Percentiles rank a stretch among this genome's conserved stretches.
Conservation (phyloP, 257 asterid genomes). For the Galeopsis tetrahit region DNA sequence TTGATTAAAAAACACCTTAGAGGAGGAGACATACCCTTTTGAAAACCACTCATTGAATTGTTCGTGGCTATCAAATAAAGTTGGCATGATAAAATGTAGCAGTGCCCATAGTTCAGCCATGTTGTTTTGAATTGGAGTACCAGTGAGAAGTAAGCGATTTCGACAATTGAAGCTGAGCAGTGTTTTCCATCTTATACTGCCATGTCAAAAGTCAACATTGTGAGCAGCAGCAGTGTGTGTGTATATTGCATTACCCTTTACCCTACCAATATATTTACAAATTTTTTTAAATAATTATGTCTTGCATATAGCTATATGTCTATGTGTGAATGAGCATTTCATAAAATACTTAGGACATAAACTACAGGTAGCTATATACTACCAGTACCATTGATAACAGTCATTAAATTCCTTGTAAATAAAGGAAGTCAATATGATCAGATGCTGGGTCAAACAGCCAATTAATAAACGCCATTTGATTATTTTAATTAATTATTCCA, state of each 20-base stretch:
- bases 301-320: constrained; percentile 5
- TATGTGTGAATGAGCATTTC: constrained; percentile 20
- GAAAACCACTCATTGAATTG: constrained; percentile 99
- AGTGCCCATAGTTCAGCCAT: constrained; percentile 99
- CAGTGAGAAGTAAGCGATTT: constrained; percentile 96
- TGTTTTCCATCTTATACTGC: constrained; percentile 98
- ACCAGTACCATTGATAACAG: not conserved
- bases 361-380: constrained; percentile 16
- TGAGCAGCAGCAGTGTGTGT: not conserved
- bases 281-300: too few relatives aligned
- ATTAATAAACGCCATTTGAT: not conserved
- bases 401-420: not conserved
- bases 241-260: not conserved
- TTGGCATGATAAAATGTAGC: constrained; percentile 98
- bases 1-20: constrained; percentile 14
- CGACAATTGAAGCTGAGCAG: constrained; percentile 97
- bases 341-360: constrained; percentile 16
- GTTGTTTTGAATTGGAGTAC: constrained; percentile 97
- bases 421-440: not conserved
- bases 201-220: constrained; percentile 46
- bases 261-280: not conserved
- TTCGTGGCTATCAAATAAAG: constrained; percentile 94
- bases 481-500: not conserved
- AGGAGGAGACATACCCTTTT: constrained; percentile 71
- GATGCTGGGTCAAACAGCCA: not conserved